phyloP scores from a whole-genome alignment of 345 rosid species.

The Eucalyptus decipiens region DNA sequence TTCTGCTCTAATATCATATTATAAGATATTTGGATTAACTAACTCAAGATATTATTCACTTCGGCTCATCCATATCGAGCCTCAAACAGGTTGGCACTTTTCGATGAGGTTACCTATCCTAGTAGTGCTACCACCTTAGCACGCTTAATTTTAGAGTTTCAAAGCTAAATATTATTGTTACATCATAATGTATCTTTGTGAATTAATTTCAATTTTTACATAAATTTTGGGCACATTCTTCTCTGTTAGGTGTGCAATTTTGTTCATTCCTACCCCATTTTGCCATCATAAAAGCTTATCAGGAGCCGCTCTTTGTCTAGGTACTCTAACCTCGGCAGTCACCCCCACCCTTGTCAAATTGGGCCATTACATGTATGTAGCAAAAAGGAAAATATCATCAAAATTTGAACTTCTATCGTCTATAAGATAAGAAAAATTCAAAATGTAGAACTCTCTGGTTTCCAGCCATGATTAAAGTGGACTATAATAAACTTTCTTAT shows the following conservation, averaged over 20 bases:
- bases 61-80: too few relatives aligned
- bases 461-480: background rate
- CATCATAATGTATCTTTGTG: background rate
- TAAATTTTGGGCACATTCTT: too few relatives aligned
- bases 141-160: too few relatives aligned
- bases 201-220: too few relatives aligned
- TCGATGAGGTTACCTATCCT: background rate
- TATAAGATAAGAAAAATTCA: background rate
- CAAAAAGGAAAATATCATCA: background rate
- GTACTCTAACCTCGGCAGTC: background rate
- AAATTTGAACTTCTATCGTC: background rate
- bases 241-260: background rate
- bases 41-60: too few relatives aligned
- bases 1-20: too few relatives aligned
- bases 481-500: background rate
- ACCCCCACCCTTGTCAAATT: background rate
- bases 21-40: too few relatives aligned
- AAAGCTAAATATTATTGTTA: too few relatives aligned
- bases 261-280: background rate
- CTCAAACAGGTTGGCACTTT: too few relatives aligned
- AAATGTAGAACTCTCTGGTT: background rate
- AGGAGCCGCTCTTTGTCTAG: too few relatives aligned
- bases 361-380: background rate
- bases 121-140: background rate
- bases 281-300: background rate